Conservation (phyloP, 495 filamentous ascomycete genomes). For the Xylaria nigripes region DNA sequence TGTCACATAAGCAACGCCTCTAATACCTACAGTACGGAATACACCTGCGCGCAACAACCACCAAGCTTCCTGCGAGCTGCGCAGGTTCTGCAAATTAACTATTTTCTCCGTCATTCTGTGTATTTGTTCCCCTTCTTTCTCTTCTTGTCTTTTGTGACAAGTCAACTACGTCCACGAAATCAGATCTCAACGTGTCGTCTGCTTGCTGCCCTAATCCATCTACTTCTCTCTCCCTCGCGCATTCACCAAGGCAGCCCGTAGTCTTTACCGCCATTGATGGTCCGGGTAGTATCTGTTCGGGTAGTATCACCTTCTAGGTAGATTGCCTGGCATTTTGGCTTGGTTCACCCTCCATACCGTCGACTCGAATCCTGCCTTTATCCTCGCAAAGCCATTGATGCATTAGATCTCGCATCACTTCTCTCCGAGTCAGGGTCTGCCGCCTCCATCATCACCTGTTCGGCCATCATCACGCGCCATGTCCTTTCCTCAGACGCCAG, state of each 20-base stretch:
- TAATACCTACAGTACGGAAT: background rate
- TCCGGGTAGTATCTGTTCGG: constrained; percentile 16
- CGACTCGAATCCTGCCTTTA: constrained; percentile 3
- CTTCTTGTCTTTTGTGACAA: background rate
- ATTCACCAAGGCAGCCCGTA: background rate
- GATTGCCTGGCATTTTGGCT: constrained; percentile 34
- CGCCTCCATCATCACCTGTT: constrained; percentile 8
- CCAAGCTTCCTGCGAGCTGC: constrained; percentile 1
- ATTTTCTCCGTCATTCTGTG: background rate
- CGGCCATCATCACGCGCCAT: constrained; percentile 30
- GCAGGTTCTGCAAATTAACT: background rate
- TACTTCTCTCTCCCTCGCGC: constrained; percentile 2
- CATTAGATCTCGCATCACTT: background rate
- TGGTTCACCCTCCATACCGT: constrained; percentile 5
- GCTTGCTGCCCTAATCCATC: constrained; percentile 7
- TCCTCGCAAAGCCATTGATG: background rate
- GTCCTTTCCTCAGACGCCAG: constrained; percentile 57
- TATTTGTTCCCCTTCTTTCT: background rate
- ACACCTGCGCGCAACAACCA: constrained; percentile 1
- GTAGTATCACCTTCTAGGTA: constrained; percentile 27
- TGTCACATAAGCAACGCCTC: background rate
- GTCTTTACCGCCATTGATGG: constrained; percentile 22
- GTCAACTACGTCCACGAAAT: background rate
- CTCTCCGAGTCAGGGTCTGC: constrained; percentile 12
- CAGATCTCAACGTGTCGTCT: background rate